Base-by-base conservation (phyloP, 164 flowering plant genomes). In the Akebia trifoliata region DNA sequence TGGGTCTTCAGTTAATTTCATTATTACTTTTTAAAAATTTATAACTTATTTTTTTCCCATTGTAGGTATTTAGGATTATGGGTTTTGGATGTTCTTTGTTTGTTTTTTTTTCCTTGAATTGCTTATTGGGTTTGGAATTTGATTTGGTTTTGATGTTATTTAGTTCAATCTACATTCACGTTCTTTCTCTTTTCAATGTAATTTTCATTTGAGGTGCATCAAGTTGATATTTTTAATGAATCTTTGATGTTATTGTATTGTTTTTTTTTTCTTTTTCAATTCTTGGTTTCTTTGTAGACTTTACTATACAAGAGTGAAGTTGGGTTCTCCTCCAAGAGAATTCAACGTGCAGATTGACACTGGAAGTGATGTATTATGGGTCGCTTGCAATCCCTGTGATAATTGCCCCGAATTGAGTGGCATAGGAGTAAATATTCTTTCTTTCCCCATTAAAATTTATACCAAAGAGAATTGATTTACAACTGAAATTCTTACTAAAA, bases 341-440 rank as follows among this genome's bases (percentile, higher is more conserved):
- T 91, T 76, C 67, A 66, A 71, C 74, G 96, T 91, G 44, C 96
- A 88, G 70, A 83, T 91, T 62, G 97, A 91, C 65, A 86, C 97
- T 0, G 97, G 97, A 73, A 91, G 97, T 63, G 94, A 91, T 72
- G 81, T 86, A n/a, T 65, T 88, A 47, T 91, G 97, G 97, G 86
- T 91, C 24, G 59, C 81, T 65, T 91, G 97, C 69, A 67, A 39
- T 52, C 64, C 81, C 32, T 91, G 97, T 68, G 69, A 59, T 54
- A 85, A 85, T 54, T 91, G 97, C 69, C 97, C 97, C 0, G 60
- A 22, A 35, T 56, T 79, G 7, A 91, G 88, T 47, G 97, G 90
- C 21, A 91, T 91, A 37, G 72, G 75, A 18, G 98, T 88, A 80
- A 63, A 34, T 42, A 45, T 20, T 15, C 50, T 39, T 57, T 48